phyloP scores from a whole-genome alignment of 768 basidiomycete species.

The Termitomyces sp. region DNA sequence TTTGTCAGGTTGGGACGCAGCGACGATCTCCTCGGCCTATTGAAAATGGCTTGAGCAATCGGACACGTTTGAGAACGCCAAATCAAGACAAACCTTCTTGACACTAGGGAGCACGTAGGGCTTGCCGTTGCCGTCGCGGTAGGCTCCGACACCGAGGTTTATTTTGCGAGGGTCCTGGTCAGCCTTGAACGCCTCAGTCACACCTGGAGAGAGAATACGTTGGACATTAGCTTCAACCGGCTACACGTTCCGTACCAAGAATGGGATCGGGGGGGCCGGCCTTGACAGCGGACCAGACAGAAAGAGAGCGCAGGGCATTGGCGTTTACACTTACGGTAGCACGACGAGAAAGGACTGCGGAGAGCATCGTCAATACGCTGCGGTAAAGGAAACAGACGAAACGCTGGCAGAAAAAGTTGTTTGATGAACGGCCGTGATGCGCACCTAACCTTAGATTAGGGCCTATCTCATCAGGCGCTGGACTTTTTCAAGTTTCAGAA shows the following conservation, averaged over 20 bases:
- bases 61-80: background rate
- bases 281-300: conserved; percentile 78
- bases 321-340: conserved; percentile 32
- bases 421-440: background rate
- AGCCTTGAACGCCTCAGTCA: conserved; percentile 96
- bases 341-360: conserved; percentile 52
- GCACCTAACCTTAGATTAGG: conserved; percentile 19
- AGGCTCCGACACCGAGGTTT: conserved; percentile 96
- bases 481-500: background rate
- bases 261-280: conserved; percentile 93
- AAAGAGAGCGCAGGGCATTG: conserved; percentile 45
- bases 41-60: conserved; percentile 1
- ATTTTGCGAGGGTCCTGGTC: conserved; percentile 92
- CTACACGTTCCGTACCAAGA: conserved; percentile 55
- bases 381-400: conserved; percentile 13
- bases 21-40: conserved; percentile 76
- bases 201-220: conserved; percentile 41
- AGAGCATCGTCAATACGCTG: conserved; percentile 34
- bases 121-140: conserved; percentile 91
- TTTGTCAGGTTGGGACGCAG: conserved; percentile 72
- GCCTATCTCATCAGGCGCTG: conserved; percentile 11
- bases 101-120: conserved; percentile 91
- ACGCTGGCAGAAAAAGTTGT: conserved; percentile 14
- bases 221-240: conserved; percentile 2
- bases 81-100: conserved; percentile 57